Percentiles rank a stretch among this genome's conserved stretches.
phyloP scores from a whole-genome alignment of 1,139 yeast species.

The Pichia sp. region DNA sequence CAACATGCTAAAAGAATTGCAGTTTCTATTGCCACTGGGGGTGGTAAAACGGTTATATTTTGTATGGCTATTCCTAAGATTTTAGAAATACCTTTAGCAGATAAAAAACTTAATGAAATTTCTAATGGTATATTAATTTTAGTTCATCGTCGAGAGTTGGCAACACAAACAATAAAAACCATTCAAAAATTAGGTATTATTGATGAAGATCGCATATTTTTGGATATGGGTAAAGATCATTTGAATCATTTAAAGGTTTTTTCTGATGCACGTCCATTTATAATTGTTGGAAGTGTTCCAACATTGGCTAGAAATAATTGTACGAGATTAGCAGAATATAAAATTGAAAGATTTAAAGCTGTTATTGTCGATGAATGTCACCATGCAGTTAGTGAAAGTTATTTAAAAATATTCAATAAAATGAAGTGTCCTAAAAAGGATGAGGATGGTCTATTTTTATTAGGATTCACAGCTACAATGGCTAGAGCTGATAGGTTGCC shows the following conservation, averaged over 20 bases:
- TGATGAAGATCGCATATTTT: conserved; percentile 14
- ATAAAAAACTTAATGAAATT: conserved; percentile 37
- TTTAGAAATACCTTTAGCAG: conserved; percentile 26
- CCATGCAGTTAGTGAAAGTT: conserved; percentile 75
- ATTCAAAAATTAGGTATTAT: conserved; percentile 35
- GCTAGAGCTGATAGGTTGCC: conserved; percentile 61
- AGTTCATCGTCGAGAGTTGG: conserved; percentile 79
- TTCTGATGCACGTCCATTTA: conserved; percentile 25
- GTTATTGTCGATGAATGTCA: conserved; percentile 91
- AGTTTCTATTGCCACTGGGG: conserved; percentile 88
- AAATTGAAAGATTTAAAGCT: conserved; percentile 56
- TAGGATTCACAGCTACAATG: conserved; percentile 87
- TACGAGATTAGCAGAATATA: conserved; percentile 46
- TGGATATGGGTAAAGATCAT: conserved; percentile 61
- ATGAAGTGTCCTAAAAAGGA: conserved; percentile 43
- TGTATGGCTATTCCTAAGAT: conserved; percentile 54
- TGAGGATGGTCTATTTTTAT: conserved; percentile 34
- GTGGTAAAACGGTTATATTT: conserved; percentile 88
- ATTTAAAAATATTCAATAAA: conserved; percentile 50
- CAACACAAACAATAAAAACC: conserved; percentile 58
- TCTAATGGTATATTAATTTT: conserved; percentile 45
- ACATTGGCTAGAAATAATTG: conserved; percentile 41
- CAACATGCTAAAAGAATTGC: conserved; percentile 57
- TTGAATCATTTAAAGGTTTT: conserved; percentile 27
- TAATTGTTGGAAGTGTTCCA: conserved; percentile 74